Evolutionary conservation across 73 alveolate species (phyloP), one percentile per base, ranked within the genome.

Genomic region (Blepharisma japonicum): DNA sequence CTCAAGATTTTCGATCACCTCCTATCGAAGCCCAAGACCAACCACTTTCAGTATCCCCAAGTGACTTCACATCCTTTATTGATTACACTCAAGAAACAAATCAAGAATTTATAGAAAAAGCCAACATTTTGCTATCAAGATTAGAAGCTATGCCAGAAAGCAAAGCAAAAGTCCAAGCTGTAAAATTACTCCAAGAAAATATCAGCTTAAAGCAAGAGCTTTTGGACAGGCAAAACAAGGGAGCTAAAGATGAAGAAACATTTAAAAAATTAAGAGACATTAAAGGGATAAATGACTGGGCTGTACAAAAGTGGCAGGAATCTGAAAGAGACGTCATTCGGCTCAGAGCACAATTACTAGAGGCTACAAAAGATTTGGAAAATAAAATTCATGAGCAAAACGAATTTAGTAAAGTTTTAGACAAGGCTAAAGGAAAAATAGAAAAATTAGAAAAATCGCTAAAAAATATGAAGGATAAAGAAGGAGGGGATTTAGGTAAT

Each of bases 271-370:
- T 61, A 18, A 25, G 5, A 61, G 23, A 25, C 46, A 25, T 61
- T 61, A n/a, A 14, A 18, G 74, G 74, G 74, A 25, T 61, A 18
- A 61, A 61, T 25, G 74, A 61, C 38, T 61, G 74, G 74, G 46
- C 74, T 20, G 6, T 61, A 20, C 50, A 61, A 39, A 61, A 61
- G 23, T 61, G 74, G 74, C 14, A 61, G 5, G 74, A 61, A 1
- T 61, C 74, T 1, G 74, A 61, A 61, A 61, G 47, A 25, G 74
- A 61, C 23, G 74, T 25, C 18, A 25, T 25, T 2, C 74, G 74
- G 11, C 23, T 61, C n/a, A n/a, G 74, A 20, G 46, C 14, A 1
- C 74, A 61, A 25, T 39, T 61, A 25, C 48, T 61, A 14, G 50
- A 61, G 5, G 46, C 23, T n/a, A 61, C 74, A 8, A 25, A 14